Evolutionary conservation across 768 basidiomycete species (phyloP), one percentile per base, ranked within the genome.

Genomic region (Filobasidium floriforme): DNA sequence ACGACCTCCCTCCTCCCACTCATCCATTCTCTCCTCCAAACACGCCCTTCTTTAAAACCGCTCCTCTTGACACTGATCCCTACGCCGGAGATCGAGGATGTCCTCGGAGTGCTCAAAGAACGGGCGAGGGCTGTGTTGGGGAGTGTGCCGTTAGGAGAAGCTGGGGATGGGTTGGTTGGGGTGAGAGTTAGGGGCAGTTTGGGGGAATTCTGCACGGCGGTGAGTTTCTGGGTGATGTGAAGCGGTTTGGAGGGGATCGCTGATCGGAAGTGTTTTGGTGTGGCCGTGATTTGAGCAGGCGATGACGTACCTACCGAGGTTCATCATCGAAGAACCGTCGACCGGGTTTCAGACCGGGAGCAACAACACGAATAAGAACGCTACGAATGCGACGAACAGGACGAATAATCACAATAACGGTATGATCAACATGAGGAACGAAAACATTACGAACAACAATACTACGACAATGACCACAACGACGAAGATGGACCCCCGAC

Each of bases 151-250:
- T 5, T 57, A n/a, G 54, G 54, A 22, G 24, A 15, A 15, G 22
- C 22, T 32, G 54, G 26, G 19, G 24, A 57, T 24, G 54, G 54
- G 26, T 57, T 57, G 54, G 26, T 57, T 15, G 54, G 54, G 54
- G 19, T 57, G 24, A 22, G 54, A 15, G 26, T 57, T 24, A 32
- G 26, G 29, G 22, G 26, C 7, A 32, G 29, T 24, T 15, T 57
- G 22, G 24, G 15, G 54, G 29, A 15, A n/a, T 57, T 57, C 15
- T 24, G 24, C 15, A 57, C 29, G 22, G 54, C 29, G 18, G 54
- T 57, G 54, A 57, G 54, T 57, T 15, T 19, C 29, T 6, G 22
- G 26, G 12, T 57, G 3, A n/a, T 1, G 15, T 18, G 14, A 12
- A 22, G 22, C 12, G 22, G 14, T 5, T 49, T 4, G 46, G 46